Percentiles rank a stretch among this genome's conserved stretches.
Conservation (phyloP, 139 green algal genomes). For the Chlamydomonas sphaeroides region DNA sequence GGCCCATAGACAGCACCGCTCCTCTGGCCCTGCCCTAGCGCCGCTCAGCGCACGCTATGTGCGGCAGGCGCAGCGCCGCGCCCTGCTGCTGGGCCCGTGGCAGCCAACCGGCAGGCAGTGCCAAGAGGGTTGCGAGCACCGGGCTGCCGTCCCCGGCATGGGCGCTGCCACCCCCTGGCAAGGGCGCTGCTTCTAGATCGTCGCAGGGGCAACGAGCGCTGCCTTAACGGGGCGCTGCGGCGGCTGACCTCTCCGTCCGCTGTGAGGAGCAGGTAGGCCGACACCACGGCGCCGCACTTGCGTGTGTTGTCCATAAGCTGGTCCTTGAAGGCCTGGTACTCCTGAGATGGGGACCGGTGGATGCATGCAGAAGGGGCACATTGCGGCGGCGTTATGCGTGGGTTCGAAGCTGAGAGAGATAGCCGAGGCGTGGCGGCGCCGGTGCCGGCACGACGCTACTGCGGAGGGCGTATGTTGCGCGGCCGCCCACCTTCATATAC, state of each 20-base stretch:
- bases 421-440: background rate
- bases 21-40: too few species aligned
- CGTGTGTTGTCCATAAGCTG: constrained; percentile 66
- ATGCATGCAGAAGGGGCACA: too few species aligned
- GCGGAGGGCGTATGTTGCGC: background rate
- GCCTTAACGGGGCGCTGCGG: background rate
- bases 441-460: background rate
- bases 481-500: constrained; percentile 49
- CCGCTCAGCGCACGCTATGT: too few species aligned
- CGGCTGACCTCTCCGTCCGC: constrained; percentile 47
- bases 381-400: background rate
- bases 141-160: too few species aligned
- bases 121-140: too few species aligned
- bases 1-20: too few species aligned
- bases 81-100: too few species aligned
- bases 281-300: constrained; percentile 67
- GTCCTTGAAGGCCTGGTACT: constrained; percentile 72
- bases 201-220: too few species aligned
- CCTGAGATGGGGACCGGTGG: constrained; percentile 33
- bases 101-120: too few species aligned
- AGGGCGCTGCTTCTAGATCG: too few species aligned
- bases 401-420: background rate
- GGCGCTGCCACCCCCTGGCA: too few species aligned
- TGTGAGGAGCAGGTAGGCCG: constrained; percentile 70
- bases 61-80: too few species aligned